Percentiles rank a stretch among this genome's conserved stretches.
Evolutionary conservation across 106 monocot species (phyloP).

Genomic region (Posidonia australis): DNA sequence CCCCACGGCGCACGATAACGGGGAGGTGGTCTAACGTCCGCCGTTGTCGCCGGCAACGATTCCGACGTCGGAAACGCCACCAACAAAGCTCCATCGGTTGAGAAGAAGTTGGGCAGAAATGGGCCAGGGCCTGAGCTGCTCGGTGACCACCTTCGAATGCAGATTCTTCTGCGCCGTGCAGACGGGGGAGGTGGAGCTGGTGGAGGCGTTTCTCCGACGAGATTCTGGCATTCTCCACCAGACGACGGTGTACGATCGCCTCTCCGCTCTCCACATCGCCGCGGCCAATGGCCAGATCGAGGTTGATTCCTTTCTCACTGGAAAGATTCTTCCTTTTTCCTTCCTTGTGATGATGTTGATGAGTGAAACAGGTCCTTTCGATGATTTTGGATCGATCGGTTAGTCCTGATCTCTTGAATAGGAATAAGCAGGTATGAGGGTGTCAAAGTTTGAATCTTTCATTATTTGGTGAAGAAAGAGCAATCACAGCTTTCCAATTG

Average conservation of each 20-base stretch:
- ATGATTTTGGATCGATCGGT: slow-evolving; percentile 44
- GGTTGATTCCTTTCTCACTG: slow-evolving; percentile 14
- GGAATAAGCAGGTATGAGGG: slow-evolving; percentile 57
- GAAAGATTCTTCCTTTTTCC: background rate
- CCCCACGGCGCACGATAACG: background rate
- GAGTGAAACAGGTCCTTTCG: slow-evolving; percentile 37
- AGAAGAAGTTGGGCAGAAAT: slow-evolving; percentile 16
- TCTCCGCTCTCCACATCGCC: slow-evolving; percentile 90
- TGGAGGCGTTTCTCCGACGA: slow-evolving; percentile 23
- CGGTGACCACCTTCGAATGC: slow-evolving; percentile 39
- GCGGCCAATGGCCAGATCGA: slow-evolving; percentile 66
- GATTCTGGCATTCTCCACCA: slow-evolving; percentile 31
- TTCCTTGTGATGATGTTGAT: background rate
- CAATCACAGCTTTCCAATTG: no score
- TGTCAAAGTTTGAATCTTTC: slow-evolving; percentile 1
- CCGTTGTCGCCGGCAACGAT: slow-evolving; percentile 1
- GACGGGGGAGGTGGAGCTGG: slow-evolving; percentile 36
- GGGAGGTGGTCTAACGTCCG: slow-evolving; percentile 3
- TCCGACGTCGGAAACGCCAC: background rate
- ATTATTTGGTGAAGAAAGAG: background rate
- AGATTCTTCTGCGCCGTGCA: slow-evolving; percentile 60
- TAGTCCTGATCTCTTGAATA: slow-evolving; percentile 47
- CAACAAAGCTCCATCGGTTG: slow-evolving; percentile 7
- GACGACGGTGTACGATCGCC: slow-evolving; percentile 52
- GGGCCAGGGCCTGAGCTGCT: slow-evolving; percentile 70